These are phyloP conservation scores for Silene latifolia DNA, from an alignment of 148 eudicot genomes.

Conservation along the genomic window DNA sequence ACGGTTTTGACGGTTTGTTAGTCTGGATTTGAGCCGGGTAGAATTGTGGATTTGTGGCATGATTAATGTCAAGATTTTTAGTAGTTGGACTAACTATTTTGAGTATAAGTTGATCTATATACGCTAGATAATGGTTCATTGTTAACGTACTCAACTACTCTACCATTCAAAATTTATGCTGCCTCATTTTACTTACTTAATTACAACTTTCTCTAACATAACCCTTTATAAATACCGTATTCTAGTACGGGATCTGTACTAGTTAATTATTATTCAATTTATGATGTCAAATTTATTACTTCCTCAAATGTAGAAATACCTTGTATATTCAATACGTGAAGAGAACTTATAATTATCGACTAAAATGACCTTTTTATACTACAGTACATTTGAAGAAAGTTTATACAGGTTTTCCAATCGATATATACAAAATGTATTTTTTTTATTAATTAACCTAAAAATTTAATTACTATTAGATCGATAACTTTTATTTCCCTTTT, in stretches of 20 bases:
- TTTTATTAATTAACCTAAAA: background rate
- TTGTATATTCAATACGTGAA: background rate
- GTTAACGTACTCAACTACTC: background rate
- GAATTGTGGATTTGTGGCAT: background rate
- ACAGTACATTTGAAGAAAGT: background rate
- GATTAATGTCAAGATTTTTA: background rate
- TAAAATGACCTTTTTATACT: background rate
- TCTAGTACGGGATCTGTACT: no score
- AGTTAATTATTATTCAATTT: background rate
- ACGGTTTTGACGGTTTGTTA: background rate
- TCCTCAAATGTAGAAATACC: background rate
- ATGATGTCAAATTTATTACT: background rate
- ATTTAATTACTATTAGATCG: background rate
- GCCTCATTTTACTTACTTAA: background rate
- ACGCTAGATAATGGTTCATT: background rate
- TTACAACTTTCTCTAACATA: no score
- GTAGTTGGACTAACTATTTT: background rate
- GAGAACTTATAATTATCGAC: no score
- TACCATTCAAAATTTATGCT: no score
- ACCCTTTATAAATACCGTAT: no score
- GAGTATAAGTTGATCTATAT: background rate
- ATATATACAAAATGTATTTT: no score
- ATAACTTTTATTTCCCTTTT: no score
- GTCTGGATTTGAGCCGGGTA: background rate
- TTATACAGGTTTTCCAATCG: no score